Conservation (phyloP, 2,329 filamentous ascomycete genomes). For the Phialophora tarda region DNA sequence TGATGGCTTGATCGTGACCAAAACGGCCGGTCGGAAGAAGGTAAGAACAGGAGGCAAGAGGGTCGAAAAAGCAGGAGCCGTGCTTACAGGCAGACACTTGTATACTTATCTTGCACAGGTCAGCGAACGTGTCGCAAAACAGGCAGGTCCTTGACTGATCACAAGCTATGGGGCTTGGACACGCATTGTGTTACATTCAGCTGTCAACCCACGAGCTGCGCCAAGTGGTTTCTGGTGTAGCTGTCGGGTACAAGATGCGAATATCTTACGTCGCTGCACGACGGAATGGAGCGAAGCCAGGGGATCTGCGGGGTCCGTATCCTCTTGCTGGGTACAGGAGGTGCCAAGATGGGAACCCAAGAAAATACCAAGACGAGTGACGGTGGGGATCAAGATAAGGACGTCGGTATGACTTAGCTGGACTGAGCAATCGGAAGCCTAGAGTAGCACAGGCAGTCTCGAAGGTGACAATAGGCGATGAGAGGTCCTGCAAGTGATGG, state of each 20-base stretch:
- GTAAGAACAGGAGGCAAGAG: background rate
- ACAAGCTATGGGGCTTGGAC: conserved; percentile 6
- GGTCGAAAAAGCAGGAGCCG: background rate
- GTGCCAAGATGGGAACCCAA: conserved; percentile 10
- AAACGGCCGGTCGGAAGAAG: background rate
- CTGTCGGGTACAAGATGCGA: conserved; percentile 4
- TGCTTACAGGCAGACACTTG: background rate
- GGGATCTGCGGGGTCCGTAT: conserved; percentile 5
- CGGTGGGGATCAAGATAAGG: background rate
- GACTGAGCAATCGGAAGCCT: background rate
- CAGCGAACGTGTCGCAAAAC: conserved; percentile 2
- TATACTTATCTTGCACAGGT: conserved; percentile 11
- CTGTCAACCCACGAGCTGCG: conserved; percentile 9
- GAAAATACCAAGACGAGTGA: conserved; percentile 18
- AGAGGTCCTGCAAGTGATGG: background rate
- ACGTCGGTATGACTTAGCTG: background rate
- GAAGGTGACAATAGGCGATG: background rate
- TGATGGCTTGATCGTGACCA: background rate
- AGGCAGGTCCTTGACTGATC: conserved; percentile 5
- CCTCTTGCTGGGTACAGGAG: background rate
- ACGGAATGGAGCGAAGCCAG: conserved; percentile 10
- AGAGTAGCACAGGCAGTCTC: background rate
- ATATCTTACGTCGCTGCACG: background rate
- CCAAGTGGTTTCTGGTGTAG: conserved; percentile 18
- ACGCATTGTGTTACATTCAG: conserved; percentile 23